Percentiles rank a stretch among this genome's conserved stretches.
These are phyloP conservation scores for Blastobotrys elegans DNA, from an alignment of 1,139 yeast genomes.

Conservation along the genomic window DNA sequence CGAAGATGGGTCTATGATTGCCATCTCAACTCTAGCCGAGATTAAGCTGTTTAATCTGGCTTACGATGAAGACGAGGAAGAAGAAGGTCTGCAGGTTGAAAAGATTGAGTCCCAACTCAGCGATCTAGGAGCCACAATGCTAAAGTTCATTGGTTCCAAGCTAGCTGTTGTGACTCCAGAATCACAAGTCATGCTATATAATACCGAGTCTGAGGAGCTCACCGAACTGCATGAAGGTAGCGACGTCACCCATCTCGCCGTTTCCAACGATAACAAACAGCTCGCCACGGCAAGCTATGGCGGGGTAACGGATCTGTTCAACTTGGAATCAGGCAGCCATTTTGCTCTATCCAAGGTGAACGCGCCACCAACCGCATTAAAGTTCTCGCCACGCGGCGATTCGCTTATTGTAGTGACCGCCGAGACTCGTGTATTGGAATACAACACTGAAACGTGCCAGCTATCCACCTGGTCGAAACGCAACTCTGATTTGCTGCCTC, in stretches of 20 bases:
- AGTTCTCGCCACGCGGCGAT: slow-evolving; percentile 43
- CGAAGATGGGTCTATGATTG: slow-evolving; percentile 58
- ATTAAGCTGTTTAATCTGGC: slow-evolving; percentile 62
- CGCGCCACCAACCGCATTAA: slow-evolving; percentile 57
- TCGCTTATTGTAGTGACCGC: slow-evolving; percentile 64
- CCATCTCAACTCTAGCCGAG: slow-evolving; percentile 64
- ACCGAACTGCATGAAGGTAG: slow-evolving; percentile 11
- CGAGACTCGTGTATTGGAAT: slow-evolving; percentile 72
- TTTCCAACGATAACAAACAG: slow-evolving; percentile 41
- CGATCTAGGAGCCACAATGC: slow-evolving; percentile 52
- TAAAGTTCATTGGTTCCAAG: slow-evolving; percentile 39
- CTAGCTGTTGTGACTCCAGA: slow-evolving; percentile 57
- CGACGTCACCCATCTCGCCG: slow-evolving; percentile 45
- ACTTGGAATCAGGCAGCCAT: slow-evolving; percentile 19
- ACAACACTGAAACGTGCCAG: slow-evolving; percentile 36
- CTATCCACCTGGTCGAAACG: slow-evolving; percentile 76
- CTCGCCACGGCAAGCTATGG: slow-evolving; percentile 57
- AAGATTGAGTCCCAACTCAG: slow-evolving; percentile 35
- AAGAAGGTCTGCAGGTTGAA: slow-evolving; percentile 12
- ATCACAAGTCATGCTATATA: slow-evolving; percentile 54
- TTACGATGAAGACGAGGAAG: slow-evolving; percentile 8
- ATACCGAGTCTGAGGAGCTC: slow-evolving; percentile 31
- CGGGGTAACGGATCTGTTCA: slow-evolving; percentile 60
- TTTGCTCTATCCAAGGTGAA: slow-evolving; percentile 40
- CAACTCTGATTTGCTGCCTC: slow-evolving; percentile 72